These are phyloP conservation scores for Mycena pura DNA, from an alignment of 768 basidiomycete species.

Conservation along the genomic window DNA sequence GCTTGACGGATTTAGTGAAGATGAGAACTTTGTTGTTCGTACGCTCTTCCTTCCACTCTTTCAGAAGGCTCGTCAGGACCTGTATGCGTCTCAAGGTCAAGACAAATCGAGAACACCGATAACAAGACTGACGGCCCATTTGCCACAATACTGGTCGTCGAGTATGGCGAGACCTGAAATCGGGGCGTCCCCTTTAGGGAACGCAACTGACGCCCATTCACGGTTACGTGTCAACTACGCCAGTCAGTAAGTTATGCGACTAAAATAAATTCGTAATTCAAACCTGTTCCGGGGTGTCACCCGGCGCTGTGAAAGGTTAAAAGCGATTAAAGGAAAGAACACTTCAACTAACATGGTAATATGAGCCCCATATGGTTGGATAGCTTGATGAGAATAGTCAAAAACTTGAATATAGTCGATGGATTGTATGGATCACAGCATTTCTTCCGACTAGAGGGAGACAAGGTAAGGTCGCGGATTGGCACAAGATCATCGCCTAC, in stretches of 20 bases:
- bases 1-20: conserved; percentile 91
- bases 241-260: neutral
- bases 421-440: conserved; percentile 58
- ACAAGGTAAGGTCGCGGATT: too few relatives aligned
- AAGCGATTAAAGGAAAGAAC: neutral
- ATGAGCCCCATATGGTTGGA: conserved; percentile 91
- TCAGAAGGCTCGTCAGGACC: conserved; percentile 49
- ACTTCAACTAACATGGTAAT: conserved; percentile 64
- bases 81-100: neutral
- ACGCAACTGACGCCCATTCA: conserved; percentile 65
- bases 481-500: conserved; percentile 54
- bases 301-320: conserved; percentile 54
- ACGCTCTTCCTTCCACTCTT: conserved; percentile 66
- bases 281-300: conserved; percentile 75
- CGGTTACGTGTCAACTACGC: conserved; percentile 60
- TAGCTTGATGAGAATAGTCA: conserved; percentile 83
- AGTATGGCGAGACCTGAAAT: conserved; percentile 70
- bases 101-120: conserved; percentile 52
- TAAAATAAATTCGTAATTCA: neutral
- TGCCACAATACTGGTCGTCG: conserved; percentile 76
- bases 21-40: conserved; percentile 93
- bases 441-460: conserved; percentile 42
- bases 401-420: conserved; percentile 76
- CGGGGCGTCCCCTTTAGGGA: conserved; percentile 61
- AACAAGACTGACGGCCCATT: conserved; percentile 75